These are phyloP conservation scores for Colletotrichum melonis DNA, from an alignment of 2,329 filamentous ascomycete genomes.

Conservation along the genomic window DNA sequence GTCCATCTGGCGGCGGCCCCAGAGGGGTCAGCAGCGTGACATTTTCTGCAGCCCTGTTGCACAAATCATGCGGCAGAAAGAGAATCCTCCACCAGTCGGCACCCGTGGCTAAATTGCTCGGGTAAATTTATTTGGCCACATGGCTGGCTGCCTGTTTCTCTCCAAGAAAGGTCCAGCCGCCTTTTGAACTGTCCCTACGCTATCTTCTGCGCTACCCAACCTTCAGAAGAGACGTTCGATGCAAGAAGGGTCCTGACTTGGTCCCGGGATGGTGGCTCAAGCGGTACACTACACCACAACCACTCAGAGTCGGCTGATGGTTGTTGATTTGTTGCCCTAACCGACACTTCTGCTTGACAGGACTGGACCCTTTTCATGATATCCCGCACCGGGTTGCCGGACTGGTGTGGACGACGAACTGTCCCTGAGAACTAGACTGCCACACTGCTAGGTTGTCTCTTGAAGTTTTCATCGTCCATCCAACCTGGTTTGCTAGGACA, in stretches of 20 bases:
- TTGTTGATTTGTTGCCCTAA: background rate
- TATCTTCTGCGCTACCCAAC: background rate
- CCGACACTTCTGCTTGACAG: background rate
- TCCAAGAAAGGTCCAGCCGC: background rate
- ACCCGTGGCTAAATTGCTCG: conserved; percentile 23
- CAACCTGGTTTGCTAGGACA: background rate
- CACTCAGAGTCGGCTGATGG: background rate
- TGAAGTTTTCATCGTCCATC: background rate
- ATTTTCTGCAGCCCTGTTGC: conserved; percentile 33
- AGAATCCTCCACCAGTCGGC: conserved; percentile 34
- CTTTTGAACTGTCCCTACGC: conserved; percentile 3
- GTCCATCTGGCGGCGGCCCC: conserved; percentile 22
- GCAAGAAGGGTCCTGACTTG: conserved; percentile 33
- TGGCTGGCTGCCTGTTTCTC: background rate
- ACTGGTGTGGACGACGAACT: conserved; percentile 2
- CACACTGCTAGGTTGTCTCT: background rate
- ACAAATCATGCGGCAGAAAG: conserved; percentile 17
- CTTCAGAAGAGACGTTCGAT: conserved; percentile 6
- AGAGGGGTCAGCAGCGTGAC: conserved; percentile 20
- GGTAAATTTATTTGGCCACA: conserved; percentile 15
- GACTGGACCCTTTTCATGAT: background rate
- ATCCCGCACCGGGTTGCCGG: background rate
- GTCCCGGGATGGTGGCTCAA: background rate
- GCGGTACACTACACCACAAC: background rate
- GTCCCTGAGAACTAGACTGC: background rate